Percentiles rank a stretch among this genome's conserved stretches.
These are phyloP conservation scores for Fallopia convolvulus DNA, from an alignment of 148 eudicot genomes.

Conservation along the genomic window DNA sequence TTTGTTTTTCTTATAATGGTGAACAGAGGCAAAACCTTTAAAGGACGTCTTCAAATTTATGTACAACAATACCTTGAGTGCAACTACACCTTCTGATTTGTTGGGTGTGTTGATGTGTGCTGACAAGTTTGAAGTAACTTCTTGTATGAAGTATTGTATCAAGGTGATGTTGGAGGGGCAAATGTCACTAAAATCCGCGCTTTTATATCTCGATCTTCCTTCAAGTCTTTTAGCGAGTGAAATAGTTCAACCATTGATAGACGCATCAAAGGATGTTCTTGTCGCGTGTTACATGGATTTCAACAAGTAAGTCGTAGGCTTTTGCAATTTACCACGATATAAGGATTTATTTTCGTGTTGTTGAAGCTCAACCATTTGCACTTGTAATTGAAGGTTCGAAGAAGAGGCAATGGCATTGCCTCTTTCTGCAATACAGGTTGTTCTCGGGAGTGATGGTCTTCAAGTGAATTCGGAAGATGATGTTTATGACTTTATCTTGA, in stretches of 20 bases:
- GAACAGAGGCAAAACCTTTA: slow-evolving; percentile 65
- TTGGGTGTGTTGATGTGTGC: slow-evolving; percentile 76
- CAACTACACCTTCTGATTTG: slow-evolving; percentile 44
- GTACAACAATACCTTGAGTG: slow-evolving; percentile 55
- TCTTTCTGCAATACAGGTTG: slow-evolving; percentile 68
- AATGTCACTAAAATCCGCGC: slow-evolving; percentile 60
- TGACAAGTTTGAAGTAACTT: slow-evolving; percentile 72
- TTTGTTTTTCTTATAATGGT: neutral
- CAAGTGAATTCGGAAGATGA: slow-evolving; percentile 83
- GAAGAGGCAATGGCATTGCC: slow-evolving; percentile 70
- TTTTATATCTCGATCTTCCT: slow-evolving; percentile 63
- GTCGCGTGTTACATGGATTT: slow-evolving; percentile 54
- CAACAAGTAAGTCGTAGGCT: slow-evolving; percentile 43
- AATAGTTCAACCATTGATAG: slow-evolving; percentile 66
- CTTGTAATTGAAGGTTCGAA: slow-evolving; percentile 23
- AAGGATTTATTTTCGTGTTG: no score
- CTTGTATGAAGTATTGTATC: slow-evolving; percentile 56
- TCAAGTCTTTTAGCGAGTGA: slow-evolving; percentile 66
- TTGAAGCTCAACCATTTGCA: slow-evolving; percentile 22
- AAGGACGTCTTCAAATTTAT: slow-evolving; percentile 71
- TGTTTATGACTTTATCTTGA: slow-evolving; percentile 62
- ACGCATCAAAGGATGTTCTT: slow-evolving; percentile 60
- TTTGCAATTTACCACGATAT: neutral
- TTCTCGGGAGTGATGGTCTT: slow-evolving; percentile 41
- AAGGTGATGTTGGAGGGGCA: slow-evolving; percentile 47